Evolutionary conservation across 345 rosid species (phyloP).

Genomic region (Hibiscus mutabilis): DNA sequence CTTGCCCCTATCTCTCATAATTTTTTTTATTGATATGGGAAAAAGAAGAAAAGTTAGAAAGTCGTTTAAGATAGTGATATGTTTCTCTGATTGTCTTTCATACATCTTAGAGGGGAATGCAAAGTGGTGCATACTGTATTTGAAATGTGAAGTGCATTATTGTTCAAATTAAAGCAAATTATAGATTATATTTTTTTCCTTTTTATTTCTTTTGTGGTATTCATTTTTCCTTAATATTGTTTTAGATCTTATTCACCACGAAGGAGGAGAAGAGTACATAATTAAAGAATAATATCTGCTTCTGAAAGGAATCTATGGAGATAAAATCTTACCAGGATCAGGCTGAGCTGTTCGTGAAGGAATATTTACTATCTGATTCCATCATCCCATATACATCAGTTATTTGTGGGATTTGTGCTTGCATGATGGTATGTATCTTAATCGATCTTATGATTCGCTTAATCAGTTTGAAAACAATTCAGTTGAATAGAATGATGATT

Average conservation of each 20-base stretch:
- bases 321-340: constrained; percentile 41
- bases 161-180: not conserved
- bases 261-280: not conserved
- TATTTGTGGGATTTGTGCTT: constrained; percentile 38
- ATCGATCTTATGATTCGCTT: not conserved
- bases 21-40: not conserved
- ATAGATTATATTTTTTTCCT: not conserved
- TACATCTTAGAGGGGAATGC: not conserved
- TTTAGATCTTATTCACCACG: not conserved
- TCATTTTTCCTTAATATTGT: not conserved
- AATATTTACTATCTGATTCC: constrained; percentile 45
- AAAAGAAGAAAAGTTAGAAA: not conserved
- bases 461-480: not conserved
- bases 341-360: constrained; percentile 50
- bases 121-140: not conserved
- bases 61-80: not conserved
- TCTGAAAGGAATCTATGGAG: constrained; percentile 22
- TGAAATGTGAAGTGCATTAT: not conserved
- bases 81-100: not conserved
- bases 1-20: not conserved
- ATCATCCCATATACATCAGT: constrained; percentile 53
- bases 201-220: not conserved
- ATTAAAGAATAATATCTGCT: not conserved
- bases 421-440: constrained; percentile 43
- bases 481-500: not conserved